phyloP scores from a whole-genome alignment of 768 basidiomycete genomes.

The Lactarius deliciosus region DNA sequence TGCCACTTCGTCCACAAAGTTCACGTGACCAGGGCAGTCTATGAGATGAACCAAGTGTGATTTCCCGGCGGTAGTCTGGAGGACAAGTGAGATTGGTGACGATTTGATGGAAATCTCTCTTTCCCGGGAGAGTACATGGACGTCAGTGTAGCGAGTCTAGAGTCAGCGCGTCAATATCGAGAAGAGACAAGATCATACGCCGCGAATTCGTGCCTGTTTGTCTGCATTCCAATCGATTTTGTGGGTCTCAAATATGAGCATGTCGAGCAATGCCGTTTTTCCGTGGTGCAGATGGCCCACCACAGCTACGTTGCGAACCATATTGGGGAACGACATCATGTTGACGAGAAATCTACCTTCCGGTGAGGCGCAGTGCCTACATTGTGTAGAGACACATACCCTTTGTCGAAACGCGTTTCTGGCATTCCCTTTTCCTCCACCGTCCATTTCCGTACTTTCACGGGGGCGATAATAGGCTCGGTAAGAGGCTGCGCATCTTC shows the following conservation, averaged over 20 bases:
- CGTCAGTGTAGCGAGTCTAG: conserved; percentile 94
- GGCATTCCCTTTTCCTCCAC: conserved; percentile 96
- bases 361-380: neutral
- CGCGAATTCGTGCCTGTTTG: conserved; percentile 48
- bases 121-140: conserved; percentile 83
- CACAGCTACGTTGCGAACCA: conserved; percentile 94
- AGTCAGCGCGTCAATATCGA: conserved; percentile 20
- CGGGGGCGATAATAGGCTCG: conserved; percentile 92
- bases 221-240: conserved; percentile 93
- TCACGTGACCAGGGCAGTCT: conserved; percentile 97
- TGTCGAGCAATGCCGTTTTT: conserved; percentile 95
- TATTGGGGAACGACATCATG: conserved; percentile 87
- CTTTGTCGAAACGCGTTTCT: conserved; percentile 95
- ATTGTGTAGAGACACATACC: conserved; percentile 50
- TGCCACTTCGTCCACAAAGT: conserved; percentile 98
- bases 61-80: conserved; percentile 83
- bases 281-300: conserved; percentile 98
- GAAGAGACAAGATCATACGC: neutral
- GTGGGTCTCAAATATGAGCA: conserved; percentile 96
- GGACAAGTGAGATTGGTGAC: conserved; percentile 90
- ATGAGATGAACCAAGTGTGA: conserved; percentile 92
- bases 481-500: conserved; percentile 95
- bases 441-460: conserved; percentile 93
- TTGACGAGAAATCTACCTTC: conserved; percentile 79
- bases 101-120: conserved; percentile 96